Conservation (phyloP, 2,329 filamentous ascomycete species). For the Xylariaceae sp. region DNA sequence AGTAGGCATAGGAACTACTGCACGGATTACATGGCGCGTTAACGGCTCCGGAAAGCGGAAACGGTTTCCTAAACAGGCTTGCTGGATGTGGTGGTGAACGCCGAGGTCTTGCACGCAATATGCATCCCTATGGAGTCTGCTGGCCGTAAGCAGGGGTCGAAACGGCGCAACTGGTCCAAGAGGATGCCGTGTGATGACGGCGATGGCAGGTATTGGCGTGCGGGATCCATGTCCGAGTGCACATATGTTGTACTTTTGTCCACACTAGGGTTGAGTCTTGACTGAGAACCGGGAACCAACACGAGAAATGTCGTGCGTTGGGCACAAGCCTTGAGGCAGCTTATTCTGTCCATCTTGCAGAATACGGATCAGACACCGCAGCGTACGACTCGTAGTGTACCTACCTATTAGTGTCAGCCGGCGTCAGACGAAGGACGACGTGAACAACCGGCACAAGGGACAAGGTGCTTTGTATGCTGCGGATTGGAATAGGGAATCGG, state of each 20-base stretch:
- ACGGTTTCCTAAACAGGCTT: constrained; percentile 1
- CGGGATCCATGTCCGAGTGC: background rate
- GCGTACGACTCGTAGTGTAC: too few species aligned
- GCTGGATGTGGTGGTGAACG: background rate
- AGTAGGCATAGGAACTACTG: too few species aligned
- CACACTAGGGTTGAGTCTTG: background rate
- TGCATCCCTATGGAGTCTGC: constrained; percentile 13
- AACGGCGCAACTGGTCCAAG: constrained; percentile 13
- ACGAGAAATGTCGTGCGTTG: background rate
- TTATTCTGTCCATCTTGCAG: background rate
- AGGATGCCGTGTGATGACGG: constrained; percentile 13
- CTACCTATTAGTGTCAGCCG: too few species aligned
- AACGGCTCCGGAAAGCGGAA: constrained; percentile 13
- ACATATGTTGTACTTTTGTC: too few species aligned
- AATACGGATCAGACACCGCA: too few species aligned
- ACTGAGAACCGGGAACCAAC: background rate
- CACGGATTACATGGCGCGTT: background rate
- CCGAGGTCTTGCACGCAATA: constrained; percentile 10
- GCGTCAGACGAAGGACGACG: too few species aligned
- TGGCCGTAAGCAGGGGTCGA: constrained; percentile 16
- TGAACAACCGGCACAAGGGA: too few species aligned
- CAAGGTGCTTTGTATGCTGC: too few species aligned
- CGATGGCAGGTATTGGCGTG: background rate
- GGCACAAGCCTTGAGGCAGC: background rate
- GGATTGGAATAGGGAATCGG: too few species aligned